Evolutionary conservation across 202 grass and related monocot species (phyloP), one percentile per base, ranked within the genome.

Genomic region (Alloteropsis angusta): DNA sequence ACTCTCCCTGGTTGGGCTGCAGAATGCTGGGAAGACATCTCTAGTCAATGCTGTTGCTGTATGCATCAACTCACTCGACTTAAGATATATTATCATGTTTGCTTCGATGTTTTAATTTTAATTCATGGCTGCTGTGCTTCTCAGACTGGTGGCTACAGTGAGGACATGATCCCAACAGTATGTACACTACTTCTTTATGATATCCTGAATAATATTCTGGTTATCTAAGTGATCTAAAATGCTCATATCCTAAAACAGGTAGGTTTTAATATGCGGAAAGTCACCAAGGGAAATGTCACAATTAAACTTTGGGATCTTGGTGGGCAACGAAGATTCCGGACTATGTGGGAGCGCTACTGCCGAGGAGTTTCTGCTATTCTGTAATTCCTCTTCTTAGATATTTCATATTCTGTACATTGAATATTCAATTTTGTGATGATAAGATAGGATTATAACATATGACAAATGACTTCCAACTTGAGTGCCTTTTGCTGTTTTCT

Each of bases 281-380:
- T 99, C 32, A 99, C 96, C 19, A 99, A 99, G 67, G 96, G 92
- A 78, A 99, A 99, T 89, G 96, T 99, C 26, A 99, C 96, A 62
- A 99, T 99, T 87, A 99, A 99, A 80, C 96, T 99, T 58, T 99
- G 96, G 96, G 96, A 99, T 87, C 90, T 99, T 78, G 96, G 96
- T 69, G 96, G 96, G 49, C 96, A 99, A 77, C 82, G 92, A 5
- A 93, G 96, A 89, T 99, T 99, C 60, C 92, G 96, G 19, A 88
- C 92, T 36, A 99, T 99, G 96, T 99, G 96, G 92, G 92, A 99
- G 76, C 88, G 92, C 50, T 99, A 99, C 56, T 99, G 96, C 54
- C 96, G 92, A 70, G 96, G 96, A 67, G 96, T 99, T 82, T 91
- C 96, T 84, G 92, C 96, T 72, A 96, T 99, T 64, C 80, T 99